Evolutionary conservation across 2,329 filamentous ascomycete genomes (phyloP), one percentile per base, ranked within the genome.

Genomic region (Akanthomyces uredinophilus): DNA sequence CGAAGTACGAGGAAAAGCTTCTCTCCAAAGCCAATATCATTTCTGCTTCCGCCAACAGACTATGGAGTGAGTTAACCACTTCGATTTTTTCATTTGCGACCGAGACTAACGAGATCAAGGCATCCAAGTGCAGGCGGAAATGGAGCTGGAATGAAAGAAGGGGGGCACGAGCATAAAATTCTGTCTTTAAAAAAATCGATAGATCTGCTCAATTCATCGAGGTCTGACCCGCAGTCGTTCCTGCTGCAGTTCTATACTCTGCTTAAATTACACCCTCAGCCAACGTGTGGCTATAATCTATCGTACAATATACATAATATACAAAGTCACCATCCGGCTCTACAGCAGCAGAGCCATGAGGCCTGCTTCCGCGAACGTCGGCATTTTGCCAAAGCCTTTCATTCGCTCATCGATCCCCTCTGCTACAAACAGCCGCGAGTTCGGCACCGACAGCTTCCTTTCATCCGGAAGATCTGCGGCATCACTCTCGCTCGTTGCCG

Each of bases 1-100:
- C 82, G 52, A 86, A 84, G 62, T 86, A 87, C 65, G 79, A 81
- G 53, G 82, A 85, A 60, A 91, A 90, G 70, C 71, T 92, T 35
- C 72, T 86, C 18, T 76, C 77, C 20, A 92, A 90, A 70, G 88
- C 88, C 1, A 83, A 85, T 63, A 78, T 87, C 39, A 91, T 92
- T 64, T 81, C 86, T 32, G 80, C 84, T 35, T 87, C 87, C 51
- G 89, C 89, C 20, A 90, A 85, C 73, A 81, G 82, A 64, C 74
- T 92, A 24, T 91, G 88, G 87, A 86, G 82, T 86, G 76, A 72
- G 83, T 77, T 60, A 65, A 71, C 47, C 70, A 49, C 18, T 20
- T 29, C 1, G 1, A 11, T 2, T 20, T 18, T 18, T 16, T 13
- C 20, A 13, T 27, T 3, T 22, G 13, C 14, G 20, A 32, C 22